phyloP scores from a whole-genome alignment of 768 basidiomycete species.

The Tylopilus plumbeoviolaceoides region DNA sequence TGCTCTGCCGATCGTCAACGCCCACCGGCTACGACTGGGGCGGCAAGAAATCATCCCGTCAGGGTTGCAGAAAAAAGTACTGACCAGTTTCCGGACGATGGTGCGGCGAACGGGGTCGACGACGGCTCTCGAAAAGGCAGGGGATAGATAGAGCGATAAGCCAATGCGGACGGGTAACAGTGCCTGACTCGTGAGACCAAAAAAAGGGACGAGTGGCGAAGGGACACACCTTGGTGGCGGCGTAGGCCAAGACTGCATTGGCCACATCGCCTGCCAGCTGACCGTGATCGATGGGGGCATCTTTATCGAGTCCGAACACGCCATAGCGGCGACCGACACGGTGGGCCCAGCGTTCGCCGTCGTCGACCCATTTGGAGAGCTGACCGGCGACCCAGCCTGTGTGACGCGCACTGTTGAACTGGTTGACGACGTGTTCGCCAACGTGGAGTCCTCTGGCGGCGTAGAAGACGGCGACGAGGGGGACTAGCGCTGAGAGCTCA shows the following conservation, averaged over 20 bases:
- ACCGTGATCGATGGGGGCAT: slow-evolving; percentile 15
- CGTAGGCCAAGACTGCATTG: slow-evolving; percentile 81
- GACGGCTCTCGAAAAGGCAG: slow-evolving; percentile 64
- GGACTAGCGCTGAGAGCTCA: slow-evolving; percentile 77
- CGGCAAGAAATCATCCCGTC: slow-evolving; percentile 66
- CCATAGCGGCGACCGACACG: slow-evolving; percentile 77
- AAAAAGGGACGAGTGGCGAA: neutral
- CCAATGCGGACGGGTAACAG: slow-evolving; percentile 71
- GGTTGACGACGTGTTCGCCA: slow-evolving; percentile 59
- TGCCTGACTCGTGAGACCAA: slow-evolving; percentile 42
- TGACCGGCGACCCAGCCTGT: slow-evolving; percentile 41
- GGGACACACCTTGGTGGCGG: slow-evolving; percentile 62
- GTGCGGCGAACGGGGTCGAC: slow-evolving; percentile 54
- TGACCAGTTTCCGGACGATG: slow-evolving; percentile 25
- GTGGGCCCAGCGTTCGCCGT: slow-evolving; percentile 69
- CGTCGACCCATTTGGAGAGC: slow-evolving; percentile 62
- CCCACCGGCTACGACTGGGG: slow-evolving; percentile 64
- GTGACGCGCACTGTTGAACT: slow-evolving; percentile 23
- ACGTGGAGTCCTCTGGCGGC: slow-evolving; percentile 60
- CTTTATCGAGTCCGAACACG: slow-evolving; percentile 71
- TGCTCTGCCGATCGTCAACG: slow-evolving; percentile 68
- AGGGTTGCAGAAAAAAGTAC: slow-evolving; percentile 13
- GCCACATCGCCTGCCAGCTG: slow-evolving; percentile 71
- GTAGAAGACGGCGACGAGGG: slow-evolving; percentile 73
- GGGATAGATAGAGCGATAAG: slow-evolving; percentile 66